Conservation (phyloP, 371 early-diverging fungal species). For the Syncephalastrum monosporum region DNA sequence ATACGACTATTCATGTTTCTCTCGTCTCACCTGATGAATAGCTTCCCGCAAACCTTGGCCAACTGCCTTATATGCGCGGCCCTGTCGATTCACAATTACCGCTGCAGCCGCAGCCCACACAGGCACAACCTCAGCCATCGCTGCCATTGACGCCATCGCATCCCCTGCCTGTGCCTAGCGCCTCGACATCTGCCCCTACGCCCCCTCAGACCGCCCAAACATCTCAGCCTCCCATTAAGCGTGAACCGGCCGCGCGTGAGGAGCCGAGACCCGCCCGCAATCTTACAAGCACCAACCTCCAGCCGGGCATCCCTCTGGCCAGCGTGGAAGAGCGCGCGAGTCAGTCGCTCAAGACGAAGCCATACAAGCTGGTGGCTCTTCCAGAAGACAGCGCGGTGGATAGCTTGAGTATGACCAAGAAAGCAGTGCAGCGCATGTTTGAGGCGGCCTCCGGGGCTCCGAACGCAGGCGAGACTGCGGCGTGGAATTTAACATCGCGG, state of each 20-base stretch:
- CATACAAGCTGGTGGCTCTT: slow-evolving; percentile 23
- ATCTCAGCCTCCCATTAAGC: background rate
- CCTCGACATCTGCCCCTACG: slow-evolving; percentile 20
- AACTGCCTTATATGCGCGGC: too few relatives aligned
- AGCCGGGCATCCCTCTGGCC: slow-evolving; percentile 22
- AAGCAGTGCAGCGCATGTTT: slow-evolving; percentile 41
- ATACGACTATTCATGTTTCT: too few relatives aligned
- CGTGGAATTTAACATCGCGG: slow-evolving; percentile 16
- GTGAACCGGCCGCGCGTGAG: background rate
- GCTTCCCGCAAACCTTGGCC: too few relatives aligned
- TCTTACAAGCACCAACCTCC: background rate
- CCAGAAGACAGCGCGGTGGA: too few relatives aligned
- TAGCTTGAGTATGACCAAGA: slow-evolving; percentile 16
- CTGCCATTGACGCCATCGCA: background rate
- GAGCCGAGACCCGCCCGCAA: slow-evolving; percentile 10
- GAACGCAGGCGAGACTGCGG: slow-evolving; percentile 1
- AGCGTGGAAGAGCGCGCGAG: slow-evolving; percentile 48
- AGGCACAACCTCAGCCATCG: too few relatives aligned
- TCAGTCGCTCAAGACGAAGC: slow-evolving; percentile 44
- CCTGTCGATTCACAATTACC: too few relatives aligned
- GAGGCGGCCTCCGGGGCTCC: slow-evolving; percentile 18
- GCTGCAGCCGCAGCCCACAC: too few relatives aligned
- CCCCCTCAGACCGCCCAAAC: background rate
- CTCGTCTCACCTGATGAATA: too few relatives aligned
- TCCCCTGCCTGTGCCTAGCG: slow-evolving; percentile 9